Evolutionary conservation across 352 stramenopile genomes (phyloP).

Genomic region (Pythium brachiatum): DNA sequence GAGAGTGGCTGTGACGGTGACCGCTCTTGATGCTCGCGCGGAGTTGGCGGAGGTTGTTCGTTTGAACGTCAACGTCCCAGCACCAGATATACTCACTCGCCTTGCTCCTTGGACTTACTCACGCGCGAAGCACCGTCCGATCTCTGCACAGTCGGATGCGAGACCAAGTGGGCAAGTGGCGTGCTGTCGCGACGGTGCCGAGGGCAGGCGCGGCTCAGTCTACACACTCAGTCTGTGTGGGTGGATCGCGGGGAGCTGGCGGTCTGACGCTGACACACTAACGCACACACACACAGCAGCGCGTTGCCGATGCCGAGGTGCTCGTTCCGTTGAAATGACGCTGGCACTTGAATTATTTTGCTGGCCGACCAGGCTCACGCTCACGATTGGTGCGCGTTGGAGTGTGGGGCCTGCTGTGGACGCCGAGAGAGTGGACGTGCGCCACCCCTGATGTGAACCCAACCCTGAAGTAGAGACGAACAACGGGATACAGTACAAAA

Average conservation of each 20-base stretch:
- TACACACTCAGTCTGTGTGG: not conserved
- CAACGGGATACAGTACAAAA: not conserved
- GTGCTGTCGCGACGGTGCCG: not conserved
- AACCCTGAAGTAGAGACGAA: slow-evolving; percentile 10
- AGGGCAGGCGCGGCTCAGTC: not conserved
- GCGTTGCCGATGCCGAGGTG: not conserved
- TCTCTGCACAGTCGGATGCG: slow-evolving; percentile 24
- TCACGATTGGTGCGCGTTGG: slow-evolving; percentile 4
- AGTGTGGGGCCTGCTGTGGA: not conserved
- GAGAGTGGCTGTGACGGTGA: slow-evolving; percentile 5
- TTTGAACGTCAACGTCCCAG: slow-evolving; percentile 10
- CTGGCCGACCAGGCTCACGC: slow-evolving; percentile 15
- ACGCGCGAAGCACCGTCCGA: slow-evolving; percentile 7
- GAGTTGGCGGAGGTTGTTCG: not conserved
- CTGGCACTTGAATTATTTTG: slow-evolving; percentile 20
- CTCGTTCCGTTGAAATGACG: slow-evolving; percentile 11
- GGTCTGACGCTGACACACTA: not conserved
- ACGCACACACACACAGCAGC: slow-evolving; percentile 5
- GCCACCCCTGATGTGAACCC: slow-evolving; percentile 2
- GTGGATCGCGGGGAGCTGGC: not conserved
- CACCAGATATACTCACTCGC: slow-evolving; percentile 1
- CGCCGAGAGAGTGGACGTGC: slow-evolving; percentile 16
- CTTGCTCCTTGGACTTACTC: slow-evolving; percentile 4
- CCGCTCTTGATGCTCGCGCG: slow-evolving; percentile 24
- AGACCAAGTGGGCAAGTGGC: slow-evolving; percentile 22